These are phyloP conservation scores for Aspergillus fijiensis DNA, from an alignment of 2,329 filamentous ascomycete genomes.

Conservation along the genomic window DNA sequence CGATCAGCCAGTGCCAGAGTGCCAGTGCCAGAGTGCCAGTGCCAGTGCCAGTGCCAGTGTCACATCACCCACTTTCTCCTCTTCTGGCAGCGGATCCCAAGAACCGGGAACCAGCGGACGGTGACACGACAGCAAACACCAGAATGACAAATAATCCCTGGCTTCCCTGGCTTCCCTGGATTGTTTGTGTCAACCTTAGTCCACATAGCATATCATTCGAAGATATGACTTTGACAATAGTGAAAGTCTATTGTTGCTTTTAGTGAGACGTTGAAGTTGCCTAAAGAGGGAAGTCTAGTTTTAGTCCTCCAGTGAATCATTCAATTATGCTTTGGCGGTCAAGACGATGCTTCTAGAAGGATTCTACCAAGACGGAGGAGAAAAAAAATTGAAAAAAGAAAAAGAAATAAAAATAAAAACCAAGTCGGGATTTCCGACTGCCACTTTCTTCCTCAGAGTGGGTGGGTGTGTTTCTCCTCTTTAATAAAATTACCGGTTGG, in stretches of 20 bases:
- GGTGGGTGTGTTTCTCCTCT: no score
- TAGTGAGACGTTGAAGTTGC: background rate
- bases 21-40: background rate
- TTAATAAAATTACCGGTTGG: no score
- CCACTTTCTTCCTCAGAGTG: no score
- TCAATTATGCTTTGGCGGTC: background rate
- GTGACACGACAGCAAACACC: slow-evolving; percentile 2
- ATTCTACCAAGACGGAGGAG: background rate
- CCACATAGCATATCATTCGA: no score
- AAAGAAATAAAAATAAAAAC: no score
- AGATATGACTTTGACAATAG: background rate
- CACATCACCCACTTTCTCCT: background rate
- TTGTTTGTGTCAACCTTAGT: background rate
- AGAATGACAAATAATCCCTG: slow-evolving; percentile 3
- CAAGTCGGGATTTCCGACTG: background rate
- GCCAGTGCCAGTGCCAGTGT: background rate
- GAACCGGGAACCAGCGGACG: slow-evolving; percentile 3
- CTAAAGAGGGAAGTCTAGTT: background rate
- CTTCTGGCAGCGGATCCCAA: slow-evolving; percentile 2
- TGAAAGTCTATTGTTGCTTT: background rate
- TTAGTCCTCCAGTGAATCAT: no score
- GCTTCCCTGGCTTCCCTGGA: background rate
- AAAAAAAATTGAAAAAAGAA: no score
- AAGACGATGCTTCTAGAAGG: background rate
- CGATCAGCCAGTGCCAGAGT: background rate